phyloP scores from a whole-genome alignment of 805 yeast species.

The Myxozyma vanderwaltii region DNA sequence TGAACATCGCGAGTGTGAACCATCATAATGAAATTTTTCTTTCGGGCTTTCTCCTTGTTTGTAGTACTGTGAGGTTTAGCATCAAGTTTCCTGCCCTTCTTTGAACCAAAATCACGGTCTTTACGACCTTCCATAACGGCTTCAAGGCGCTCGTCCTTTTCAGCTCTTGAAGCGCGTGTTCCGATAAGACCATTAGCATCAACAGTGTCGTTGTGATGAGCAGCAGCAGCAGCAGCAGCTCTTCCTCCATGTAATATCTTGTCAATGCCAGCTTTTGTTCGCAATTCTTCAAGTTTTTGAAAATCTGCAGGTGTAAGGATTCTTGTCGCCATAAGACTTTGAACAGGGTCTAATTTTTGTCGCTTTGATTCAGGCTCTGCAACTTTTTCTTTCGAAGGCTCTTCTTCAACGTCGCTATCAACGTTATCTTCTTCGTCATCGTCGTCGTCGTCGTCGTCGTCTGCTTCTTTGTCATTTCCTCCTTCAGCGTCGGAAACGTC shows the following conservation, averaged over 20 bases:
- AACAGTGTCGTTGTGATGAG: constrained; percentile 75
- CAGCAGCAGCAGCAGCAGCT: constrained; percentile 36
- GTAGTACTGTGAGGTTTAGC: constrained; percentile 84
- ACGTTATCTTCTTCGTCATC: constrained; percentile 26
- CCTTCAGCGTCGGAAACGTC: constrained; percentile 39
- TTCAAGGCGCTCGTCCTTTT: constrained; percentile 87
- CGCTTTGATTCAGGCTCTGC: constrained; percentile 16
- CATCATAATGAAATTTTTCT: constrained; percentile 99
- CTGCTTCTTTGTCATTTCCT: constrained; percentile 37
- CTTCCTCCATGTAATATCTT: constrained; percentile 62
- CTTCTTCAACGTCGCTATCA: constrained; percentile 13
- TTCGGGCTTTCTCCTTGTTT: constrained; percentile 91
- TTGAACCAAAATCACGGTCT: constrained; percentile 88
- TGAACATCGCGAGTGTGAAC: constrained; percentile 92
- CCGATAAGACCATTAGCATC: constrained; percentile 80
- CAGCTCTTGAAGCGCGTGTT: constrained; percentile 73
- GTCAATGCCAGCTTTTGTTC: constrained; percentile 80
- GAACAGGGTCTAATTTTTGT: constrained; percentile 46
- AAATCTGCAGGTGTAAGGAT: constrained; percentile 97
- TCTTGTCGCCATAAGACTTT: constrained; percentile 67
- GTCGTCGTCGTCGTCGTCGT: constrained; percentile 36
- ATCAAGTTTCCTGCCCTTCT: constrained; percentile 71
- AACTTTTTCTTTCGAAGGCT: background rate
- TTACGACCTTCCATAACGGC: constrained; percentile 88
- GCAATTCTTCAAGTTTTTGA: constrained; percentile 88